Evolutionary conservation across 2,329 filamentous ascomycete species (phyloP).

Genomic region (Talaromyces sp.): DNA sequence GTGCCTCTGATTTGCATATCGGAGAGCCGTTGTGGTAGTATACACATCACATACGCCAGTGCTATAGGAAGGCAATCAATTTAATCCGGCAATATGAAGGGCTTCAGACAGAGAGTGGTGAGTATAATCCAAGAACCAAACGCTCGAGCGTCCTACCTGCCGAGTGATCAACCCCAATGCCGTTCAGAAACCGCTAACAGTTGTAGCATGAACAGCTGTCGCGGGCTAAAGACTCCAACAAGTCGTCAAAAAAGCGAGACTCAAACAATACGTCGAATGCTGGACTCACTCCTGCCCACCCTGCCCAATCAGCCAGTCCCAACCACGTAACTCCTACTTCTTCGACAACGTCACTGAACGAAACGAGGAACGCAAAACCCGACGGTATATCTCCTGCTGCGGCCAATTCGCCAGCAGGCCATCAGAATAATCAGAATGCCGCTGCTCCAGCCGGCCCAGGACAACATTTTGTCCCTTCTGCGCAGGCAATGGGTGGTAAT

Average conservation of each 20-base stretch:
- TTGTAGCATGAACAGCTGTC: conserved; percentile 75
- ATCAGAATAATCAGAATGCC: conserved; percentile 24
- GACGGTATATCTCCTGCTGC: conserved; percentile 33
- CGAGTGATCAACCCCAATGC: not conserved
- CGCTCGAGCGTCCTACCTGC: not conserved
- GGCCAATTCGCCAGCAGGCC: conserved; percentile 22
- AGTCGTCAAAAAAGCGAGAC: conserved; percentile 66
- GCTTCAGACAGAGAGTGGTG: conserved; percentile 96
- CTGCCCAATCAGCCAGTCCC: conserved; percentile 54
- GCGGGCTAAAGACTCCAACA: conserved; percentile 79
- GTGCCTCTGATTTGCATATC: conserved; percentile 27
- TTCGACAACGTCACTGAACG: conserved; percentile 80
- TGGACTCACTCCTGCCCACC: conserved; percentile 38
- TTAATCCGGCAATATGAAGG: conserved; percentile 69
- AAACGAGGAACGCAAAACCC: conserved; percentile 74
- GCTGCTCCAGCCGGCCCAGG: conserved; percentile 27
- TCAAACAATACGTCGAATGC: conserved; percentile 71
- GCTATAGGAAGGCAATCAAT: not conserved
- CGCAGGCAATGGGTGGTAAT: conserved; percentile 23
- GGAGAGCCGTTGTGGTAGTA: conserved; percentile 28
- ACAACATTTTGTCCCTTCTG: conserved; percentile 37
- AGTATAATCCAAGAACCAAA: conserved; percentile 40
- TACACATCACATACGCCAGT: conserved; percentile 4
- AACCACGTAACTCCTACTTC: conserved; percentile 74
- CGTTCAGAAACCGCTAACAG: conserved; percentile 39